Base-by-base conservation (phyloP, 129 eudicot species). In the Flaveria robusta region DNA sequence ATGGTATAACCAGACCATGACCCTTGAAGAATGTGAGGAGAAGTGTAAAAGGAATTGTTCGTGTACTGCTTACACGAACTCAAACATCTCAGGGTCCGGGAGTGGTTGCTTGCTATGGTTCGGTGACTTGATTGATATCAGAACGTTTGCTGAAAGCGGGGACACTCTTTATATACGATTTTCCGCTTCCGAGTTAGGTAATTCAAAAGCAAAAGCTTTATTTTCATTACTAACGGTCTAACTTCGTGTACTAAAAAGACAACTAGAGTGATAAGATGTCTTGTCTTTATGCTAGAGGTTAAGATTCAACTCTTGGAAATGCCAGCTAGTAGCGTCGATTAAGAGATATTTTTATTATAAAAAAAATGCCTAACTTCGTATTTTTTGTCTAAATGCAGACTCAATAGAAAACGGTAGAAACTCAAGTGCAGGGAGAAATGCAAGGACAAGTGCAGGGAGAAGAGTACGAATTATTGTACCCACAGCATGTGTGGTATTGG, bases 41-140 rank as follows among this genome's bases (percentile, higher is more conserved):
- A 74, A 15, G 27, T 85, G 96, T 79, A 55, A 64, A 71, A 76
- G 24, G 11, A 70, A 90, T 41, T 87, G 96, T 42, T 77, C 83
- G 5, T 89, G 92, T 66, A 39, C 47, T 29, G 88, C 88, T 13
- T 89, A 87, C 42, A 23, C 87, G 15, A 64, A 79, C 43, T 41
- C 80, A 2, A 70, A 85, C 37, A 77, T 74, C 1, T 68, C 77
- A 1, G 79, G 81, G 22, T 41, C 76, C 0, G 85, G 96, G 4
- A 82, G 70, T 50, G 92, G 92, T 14, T 90, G 92, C 60, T 81
- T 87, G 81, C 64, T 77, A 20, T 90, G 90, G 92, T 81, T 71
- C 12, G 83, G 76, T 14, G 87, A 82, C 22, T 66, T 90, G 66
- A 43, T 86, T 27, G 81, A 83, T 68, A 72, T 74, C 52, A 78